Percentiles rank a stretch among this genome's conserved stretches.
Evolutionary conservation across 257 asterid species (phyloP).

Genomic region (Jaltomata sinuosa): DNA sequence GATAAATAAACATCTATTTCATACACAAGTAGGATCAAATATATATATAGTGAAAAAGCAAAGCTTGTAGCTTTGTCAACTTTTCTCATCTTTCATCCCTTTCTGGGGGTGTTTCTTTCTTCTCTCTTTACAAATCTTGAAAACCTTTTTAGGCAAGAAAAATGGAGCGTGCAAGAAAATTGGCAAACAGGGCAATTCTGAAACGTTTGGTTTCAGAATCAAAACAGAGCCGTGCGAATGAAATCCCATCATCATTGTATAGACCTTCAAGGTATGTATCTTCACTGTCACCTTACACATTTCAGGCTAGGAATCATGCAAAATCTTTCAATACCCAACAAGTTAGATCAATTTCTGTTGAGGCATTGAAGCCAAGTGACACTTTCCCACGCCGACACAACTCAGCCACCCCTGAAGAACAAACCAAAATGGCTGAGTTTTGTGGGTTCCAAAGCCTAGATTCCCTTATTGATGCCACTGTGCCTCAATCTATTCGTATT

Average conservation of each 20-base stretch:
- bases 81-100: slow-evolving; percentile 6
- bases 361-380: slow-evolving; percentile 67
- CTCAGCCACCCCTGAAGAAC: slow-evolving; percentile 94
- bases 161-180: slow-evolving; percentile 80
- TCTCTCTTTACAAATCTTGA: background rate
- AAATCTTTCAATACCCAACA: slow-evolving; percentile 7
- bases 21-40: background rate
- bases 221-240: slow-evolving; percentile 22
- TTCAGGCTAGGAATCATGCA: slow-evolving; percentile 11
- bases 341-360: slow-evolving; percentile 60
- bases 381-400: slow-evolving; percentile 84
- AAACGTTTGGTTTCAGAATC: slow-evolving; percentile 53
- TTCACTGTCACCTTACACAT: slow-evolving; percentile 48
- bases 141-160: background rate
- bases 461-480: slow-evolving; percentile 78
- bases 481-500: slow-evolving; percentile 75
- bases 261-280: slow-evolving; percentile 62
- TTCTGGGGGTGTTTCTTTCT: slow-evolving; percentile 5
- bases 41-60: slow-evolving; percentile 2
- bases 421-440: slow-evolving; percentile 62
- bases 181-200: slow-evolving; percentile 58
- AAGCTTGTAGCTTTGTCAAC: slow-evolving; percentile 11
- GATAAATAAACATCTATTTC: background rate
- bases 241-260: slow-evolving; percentile 9
- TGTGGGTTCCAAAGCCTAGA: slow-evolving; percentile 59